phyloP scores from a whole-genome alignment of 1,139 yeast species.

The Magnusiomyces magnusii region DNA sequence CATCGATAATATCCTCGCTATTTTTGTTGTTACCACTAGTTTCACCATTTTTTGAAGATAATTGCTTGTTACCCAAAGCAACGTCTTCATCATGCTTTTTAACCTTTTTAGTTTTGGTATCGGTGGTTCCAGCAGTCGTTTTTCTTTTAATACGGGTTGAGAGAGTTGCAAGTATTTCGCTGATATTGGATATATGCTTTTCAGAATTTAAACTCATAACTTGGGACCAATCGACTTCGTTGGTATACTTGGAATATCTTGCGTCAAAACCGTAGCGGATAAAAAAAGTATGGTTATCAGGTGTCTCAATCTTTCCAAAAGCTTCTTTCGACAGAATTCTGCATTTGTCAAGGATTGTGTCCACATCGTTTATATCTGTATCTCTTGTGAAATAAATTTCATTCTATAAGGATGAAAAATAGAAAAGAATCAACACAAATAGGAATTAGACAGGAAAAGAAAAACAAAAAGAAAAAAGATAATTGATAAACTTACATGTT shows the following conservation, averaged over 20 bases:
- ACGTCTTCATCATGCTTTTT: neutral
- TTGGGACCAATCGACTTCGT: neutral
- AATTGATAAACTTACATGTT: neutral
- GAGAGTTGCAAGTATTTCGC: neutral
- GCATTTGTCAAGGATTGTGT: conserved; percentile 18
- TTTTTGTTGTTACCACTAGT: neutral
- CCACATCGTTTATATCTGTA: conserved; percentile 19
- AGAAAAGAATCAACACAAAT: too few relatives aligned
- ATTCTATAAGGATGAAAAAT: neutral
- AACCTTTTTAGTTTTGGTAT: neutral
- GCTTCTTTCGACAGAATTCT: conserved; percentile 14
- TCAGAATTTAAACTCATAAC: neutral
- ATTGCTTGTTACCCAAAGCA: neutral
- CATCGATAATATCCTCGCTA: neutral
- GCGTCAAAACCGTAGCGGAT: conserved; percentile 1
- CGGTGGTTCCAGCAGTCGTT: neutral
- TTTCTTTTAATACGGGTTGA: neutral
- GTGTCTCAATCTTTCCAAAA: neutral
- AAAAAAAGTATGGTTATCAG: neutral
- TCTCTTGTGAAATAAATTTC: conserved; percentile 22
- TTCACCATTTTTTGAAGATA: neutral
- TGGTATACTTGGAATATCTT: neutral
- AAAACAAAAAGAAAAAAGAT: neutral
- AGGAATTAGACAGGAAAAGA: too few relatives aligned
- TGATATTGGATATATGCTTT: neutral